A percentile compares a stretch with the other conserved stretches of the same genome.
phyloP scores from a whole-genome alignment of 148 eudicot species.

The Simmondsia chinensis region DNA sequence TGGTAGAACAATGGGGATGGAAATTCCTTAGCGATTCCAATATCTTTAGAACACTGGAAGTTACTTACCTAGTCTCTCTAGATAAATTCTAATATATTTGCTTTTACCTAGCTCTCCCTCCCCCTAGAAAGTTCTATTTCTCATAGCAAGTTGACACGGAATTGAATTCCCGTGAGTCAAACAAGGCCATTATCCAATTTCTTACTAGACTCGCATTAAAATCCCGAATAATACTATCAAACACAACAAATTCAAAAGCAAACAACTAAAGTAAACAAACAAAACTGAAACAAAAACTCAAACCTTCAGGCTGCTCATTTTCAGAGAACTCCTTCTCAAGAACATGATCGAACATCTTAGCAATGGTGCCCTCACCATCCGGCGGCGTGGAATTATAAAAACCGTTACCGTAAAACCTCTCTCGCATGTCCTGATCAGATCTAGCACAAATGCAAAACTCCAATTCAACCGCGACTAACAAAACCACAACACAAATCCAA shows the following conservation, averaged over 20 bases:
- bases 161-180: background rate
- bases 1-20: too few species aligned
- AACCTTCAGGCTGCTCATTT: constrained; percentile 85
- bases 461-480: constrained; percentile 17
- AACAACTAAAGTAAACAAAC: background rate
- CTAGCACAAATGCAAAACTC: constrained; percentile 28
- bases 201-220: background rate
- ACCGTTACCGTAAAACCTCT: constrained; percentile 66
- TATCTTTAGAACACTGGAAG: too few species aligned
- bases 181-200: background rate
- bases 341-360: constrained; percentile 81
- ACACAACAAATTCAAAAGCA: background rate
- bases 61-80: too few species aligned
- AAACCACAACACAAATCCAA: constrained; percentile 13
- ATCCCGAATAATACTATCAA: too few species aligned
- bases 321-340: constrained; percentile 85
- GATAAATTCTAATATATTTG: too few species aligned
- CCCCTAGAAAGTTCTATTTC: too few species aligned
- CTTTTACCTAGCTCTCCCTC: too few species aligned
- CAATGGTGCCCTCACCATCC: constrained; percentile 54
- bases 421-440: constrained; percentile 74
- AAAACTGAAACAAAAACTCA: background rate
- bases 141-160: too few species aligned
- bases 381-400: constrained; percentile 56
- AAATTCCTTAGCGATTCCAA: too few species aligned